Evolutionary conservation across 257 asterid species (phyloP), one percentile per base, ranked within the genome.

Genomic region (Agastache rugosa): DNA sequence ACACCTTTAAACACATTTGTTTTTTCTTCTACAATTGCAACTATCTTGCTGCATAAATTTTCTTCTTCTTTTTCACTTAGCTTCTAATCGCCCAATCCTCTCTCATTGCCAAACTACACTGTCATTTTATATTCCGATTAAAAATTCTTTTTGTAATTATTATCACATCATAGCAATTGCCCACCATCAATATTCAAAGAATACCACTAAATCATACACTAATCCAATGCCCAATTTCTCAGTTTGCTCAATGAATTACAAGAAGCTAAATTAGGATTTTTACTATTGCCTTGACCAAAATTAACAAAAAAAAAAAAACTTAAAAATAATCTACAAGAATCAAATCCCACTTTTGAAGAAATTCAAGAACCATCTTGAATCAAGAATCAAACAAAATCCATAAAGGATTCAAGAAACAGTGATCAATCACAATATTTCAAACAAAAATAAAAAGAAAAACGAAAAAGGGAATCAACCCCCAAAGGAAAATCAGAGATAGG

Each of bases 331-430:
- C 20, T 23, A 67, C 37, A 31, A 42, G 71, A 51, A 31, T 19
- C 71, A 62, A 53, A 62, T 9, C 34, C 42, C 45, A 45, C 39
- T 44, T 48, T 45, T 48, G 75, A 55, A 73, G 37, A 47, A 77
- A 77, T 23, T 59, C 66, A 20, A 48, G 35, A 56, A 56, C 1
- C 35, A 68, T 20, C 17, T 17, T 17, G 11, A 25, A 11, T 11
- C 37, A 58, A 25, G 8, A 27, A 25, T 4, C n/a, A 10, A 56
- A 17, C 0, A 50, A 64, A 71, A 22, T 19, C 44, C 69, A 51
- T 12, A 39, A 11, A 41, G 2, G 27, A 23, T 44, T 61, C 78
- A 60, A 39, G 11, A 48, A 67, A 45, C 72, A 72, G 59, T 10
- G 41, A 73, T 66, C 75, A 56, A 66, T 10, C 51, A 9, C 25